A percentile compares a stretch with the other conserved stretches of the same genome.
phyloP scores from a whole-genome alignment of 176 grass and related monocot genomes.

The Luzula sylvatica region DNA sequence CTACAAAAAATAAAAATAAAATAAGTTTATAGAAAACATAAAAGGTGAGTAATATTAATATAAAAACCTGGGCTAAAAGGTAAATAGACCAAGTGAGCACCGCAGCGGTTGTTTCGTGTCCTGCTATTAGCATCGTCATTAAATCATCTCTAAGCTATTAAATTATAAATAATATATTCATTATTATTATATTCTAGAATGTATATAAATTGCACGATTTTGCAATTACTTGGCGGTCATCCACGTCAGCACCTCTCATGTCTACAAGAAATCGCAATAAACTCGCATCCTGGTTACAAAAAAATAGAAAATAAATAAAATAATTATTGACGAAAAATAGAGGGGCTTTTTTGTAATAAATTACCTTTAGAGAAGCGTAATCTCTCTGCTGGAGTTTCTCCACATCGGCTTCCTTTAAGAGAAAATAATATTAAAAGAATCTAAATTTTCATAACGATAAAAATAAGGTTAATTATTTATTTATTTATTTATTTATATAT shows the following conservation, averaged over 20 bases:
- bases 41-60: background rate
- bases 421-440: no score
- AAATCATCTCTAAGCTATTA: slow-evolving; percentile 90
- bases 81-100: slow-evolving; percentile 91
- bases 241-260: slow-evolving; percentile 86
- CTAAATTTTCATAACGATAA: no score
- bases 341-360: no score
- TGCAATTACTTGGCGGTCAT: slow-evolving; percentile 71
- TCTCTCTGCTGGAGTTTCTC: slow-evolving; percentile 98
- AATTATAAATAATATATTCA: slow-evolving; percentile 11
- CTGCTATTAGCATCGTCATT: slow-evolving; percentile 99
- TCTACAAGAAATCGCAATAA: slow-evolving; percentile 95
- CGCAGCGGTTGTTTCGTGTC: slow-evolving; percentile 98
- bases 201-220: background rate
- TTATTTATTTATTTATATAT: no score
- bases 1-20: slow-evolving; percentile 27
- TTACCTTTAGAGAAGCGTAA: slow-evolving; percentile 88
- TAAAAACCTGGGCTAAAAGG: slow-evolving; percentile 65
- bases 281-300: slow-evolving; percentile 65
- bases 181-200: slow-evolving; percentile 1
- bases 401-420: slow-evolving; percentile 78
- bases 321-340: background rate
- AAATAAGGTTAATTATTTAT: no score
- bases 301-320: background rate
- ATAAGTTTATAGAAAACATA: slow-evolving; percentile 4